Evolutionary conservation across 305 asterid genomes (phyloP).

Genomic region (Solanum hybrid): DNA sequence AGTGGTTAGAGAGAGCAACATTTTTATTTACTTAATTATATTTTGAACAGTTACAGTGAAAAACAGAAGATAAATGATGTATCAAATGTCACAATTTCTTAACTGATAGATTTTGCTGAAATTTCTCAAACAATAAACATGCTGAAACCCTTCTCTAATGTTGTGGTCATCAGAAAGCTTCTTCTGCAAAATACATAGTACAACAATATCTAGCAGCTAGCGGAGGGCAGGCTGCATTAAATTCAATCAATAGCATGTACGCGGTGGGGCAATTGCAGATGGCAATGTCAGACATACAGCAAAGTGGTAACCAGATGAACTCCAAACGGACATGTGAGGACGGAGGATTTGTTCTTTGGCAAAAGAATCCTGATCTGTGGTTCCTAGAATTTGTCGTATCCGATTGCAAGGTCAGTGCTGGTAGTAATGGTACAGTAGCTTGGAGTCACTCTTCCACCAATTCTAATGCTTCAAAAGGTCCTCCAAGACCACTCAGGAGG

Average conservation of each 20-base stretch:
- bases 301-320: slow-evolving; percentile 37
- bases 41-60: background rate
- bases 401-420: slow-evolving; percentile 72
- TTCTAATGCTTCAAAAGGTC: slow-evolving; percentile 58
- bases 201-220: slow-evolving; percentile 88
- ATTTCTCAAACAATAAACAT: background rate
- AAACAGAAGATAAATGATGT: background rate
- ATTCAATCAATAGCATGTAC: slow-evolving; percentile 67
- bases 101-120: background rate
- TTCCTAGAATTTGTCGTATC: slow-evolving; percentile 65
- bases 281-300: slow-evolving; percentile 44
- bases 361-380: slow-evolving; percentile 84
- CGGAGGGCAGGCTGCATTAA: slow-evolving; percentile 72
- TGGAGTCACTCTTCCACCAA: slow-evolving; percentile 91
- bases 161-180: slow-evolving; percentile 51
- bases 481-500: slow-evolving; percentile 72
- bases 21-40: background rate
- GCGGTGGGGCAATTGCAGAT: slow-evolving; percentile 75
- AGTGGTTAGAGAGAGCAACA: background rate
- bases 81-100: background rate
- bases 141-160: background rate
- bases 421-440: slow-evolving; percentile 64
- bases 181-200: slow-evolving; percentile 83
- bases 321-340: slow-evolving; percentile 42
- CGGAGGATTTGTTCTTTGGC: slow-evolving; percentile 91